Conservation (phyloP, 2,329 filamentous ascomycete species). For the Ophiostoma montium region DNA sequence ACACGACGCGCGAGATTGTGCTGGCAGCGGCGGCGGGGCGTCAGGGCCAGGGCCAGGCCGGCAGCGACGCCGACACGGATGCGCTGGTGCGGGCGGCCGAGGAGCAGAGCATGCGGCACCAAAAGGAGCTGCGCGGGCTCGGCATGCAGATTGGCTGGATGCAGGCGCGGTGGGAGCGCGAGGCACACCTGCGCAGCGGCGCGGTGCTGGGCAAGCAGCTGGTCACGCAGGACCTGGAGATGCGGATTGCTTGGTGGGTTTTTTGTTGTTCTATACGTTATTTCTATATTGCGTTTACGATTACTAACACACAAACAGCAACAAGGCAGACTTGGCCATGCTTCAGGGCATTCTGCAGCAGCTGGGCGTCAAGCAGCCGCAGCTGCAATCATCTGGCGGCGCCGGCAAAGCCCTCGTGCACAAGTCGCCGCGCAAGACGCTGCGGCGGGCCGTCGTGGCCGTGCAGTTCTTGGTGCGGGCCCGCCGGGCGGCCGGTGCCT, state of each 20-base stretch:
- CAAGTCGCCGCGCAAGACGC: constrained; percentile 16
- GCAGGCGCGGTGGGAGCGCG: constrained; percentile 64
- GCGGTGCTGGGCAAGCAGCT: constrained; percentile 79
- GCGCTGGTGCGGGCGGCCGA: constrained; percentile 43
- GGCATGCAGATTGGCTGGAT: constrained; percentile 86
- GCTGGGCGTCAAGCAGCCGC: constrained; percentile 23
- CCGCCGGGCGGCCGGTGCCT: constrained; percentile 32
- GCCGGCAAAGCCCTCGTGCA: constrained; percentile 22
- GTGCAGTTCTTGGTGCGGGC: constrained; percentile 39
- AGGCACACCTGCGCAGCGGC: constrained; percentile 65
- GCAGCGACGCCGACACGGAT: constrained; percentile 34
- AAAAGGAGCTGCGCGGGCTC: constrained; percentile 66
- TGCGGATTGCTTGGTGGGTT: constrained; percentile 82
- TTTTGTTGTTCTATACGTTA: background rate
- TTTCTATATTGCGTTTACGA: background rate
- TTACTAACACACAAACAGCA: constrained; percentile 42
- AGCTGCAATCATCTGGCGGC: constrained; percentile 13
- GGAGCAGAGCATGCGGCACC: constrained; percentile 53
- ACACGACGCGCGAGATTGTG: constrained; percentile 9
- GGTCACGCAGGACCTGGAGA: constrained; percentile 62
- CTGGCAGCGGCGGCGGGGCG: constrained; percentile 18
- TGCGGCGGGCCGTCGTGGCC: constrained; percentile 19
- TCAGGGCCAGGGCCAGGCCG: constrained; percentile 15
- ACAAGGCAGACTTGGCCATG: constrained; percentile 78
- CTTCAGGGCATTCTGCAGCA: constrained; percentile 67